A percentile compares a stretch with the other conserved stretches of the same genome.
Evolutionary conservation across 352 stramenopile species (phyloP).

Genomic region (Discostella stelligera): DNA sequence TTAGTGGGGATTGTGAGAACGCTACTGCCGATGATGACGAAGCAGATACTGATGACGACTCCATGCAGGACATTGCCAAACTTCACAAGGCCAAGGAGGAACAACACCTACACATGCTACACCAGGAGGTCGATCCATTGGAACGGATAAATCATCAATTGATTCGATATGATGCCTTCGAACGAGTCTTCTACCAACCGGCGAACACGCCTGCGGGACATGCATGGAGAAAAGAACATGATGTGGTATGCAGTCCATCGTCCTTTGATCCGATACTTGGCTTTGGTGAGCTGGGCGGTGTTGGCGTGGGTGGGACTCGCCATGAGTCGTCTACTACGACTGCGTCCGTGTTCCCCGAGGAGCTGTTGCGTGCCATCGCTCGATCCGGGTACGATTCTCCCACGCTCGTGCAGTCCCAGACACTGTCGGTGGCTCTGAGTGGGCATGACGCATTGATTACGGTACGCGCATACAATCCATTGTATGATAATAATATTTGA

Average conservation of each 20-base stretch:
- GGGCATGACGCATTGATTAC: constrained; percentile 70
- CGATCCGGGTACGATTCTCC: constrained; percentile 43
- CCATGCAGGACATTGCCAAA: constrained; percentile 7
- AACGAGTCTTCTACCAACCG: constrained; percentile 38
- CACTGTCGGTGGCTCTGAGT: constrained; percentile 55
- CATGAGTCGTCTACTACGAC: not conserved
- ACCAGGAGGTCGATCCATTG: constrained; percentile 58
- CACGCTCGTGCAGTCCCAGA: constrained; percentile 75
- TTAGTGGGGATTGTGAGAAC: no score
- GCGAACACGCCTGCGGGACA: constrained; percentile 19
- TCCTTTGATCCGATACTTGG: constrained; percentile 60
- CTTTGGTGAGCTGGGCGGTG: constrained; percentile 43
- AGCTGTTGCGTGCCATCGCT: constrained; percentile 42
- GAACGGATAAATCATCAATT: constrained; percentile 46
- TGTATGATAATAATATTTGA: no score
- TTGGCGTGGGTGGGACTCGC: not conserved
- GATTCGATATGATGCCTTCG: constrained; percentile 54
- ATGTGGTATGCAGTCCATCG: constrained; percentile 43
- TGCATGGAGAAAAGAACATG: constrained; percentile 55
- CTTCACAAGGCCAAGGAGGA: not conserved
- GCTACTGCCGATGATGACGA: not conserved
- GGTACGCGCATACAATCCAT: not conserved
- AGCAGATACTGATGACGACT: constrained; percentile 11
- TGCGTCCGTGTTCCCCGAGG: constrained; percentile 28
- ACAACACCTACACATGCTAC: constrained; percentile 6